phyloP scores from a whole-genome alignment of 768 basidiomycete genomes.

The Suillus subalutaceus region DNA sequence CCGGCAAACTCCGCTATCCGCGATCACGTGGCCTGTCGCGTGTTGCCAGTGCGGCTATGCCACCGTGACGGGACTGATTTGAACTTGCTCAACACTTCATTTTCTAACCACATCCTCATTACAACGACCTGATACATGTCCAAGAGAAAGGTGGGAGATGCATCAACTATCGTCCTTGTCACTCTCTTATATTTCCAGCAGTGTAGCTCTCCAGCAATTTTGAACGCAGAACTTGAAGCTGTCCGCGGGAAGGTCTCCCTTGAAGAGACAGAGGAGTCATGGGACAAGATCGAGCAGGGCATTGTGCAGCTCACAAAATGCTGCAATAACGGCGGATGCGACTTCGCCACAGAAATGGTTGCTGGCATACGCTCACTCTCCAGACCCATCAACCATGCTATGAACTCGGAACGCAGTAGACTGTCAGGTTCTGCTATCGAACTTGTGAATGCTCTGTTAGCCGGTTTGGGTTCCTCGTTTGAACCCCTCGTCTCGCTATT shows the following conservation, averaged over 20 bases:
- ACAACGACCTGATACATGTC: slow-evolving; percentile 23
- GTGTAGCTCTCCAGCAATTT: slow-evolving; percentile 36
- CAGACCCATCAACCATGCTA: slow-evolving; percentile 56
- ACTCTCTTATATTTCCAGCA: slow-evolving; percentile 14
- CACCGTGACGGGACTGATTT: slow-evolving; percentile 1
- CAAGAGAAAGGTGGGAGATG: slow-evolving; percentile 29
- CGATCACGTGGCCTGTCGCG: slow-evolving; percentile 29
- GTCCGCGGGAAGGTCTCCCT: slow-evolving; percentile 45
- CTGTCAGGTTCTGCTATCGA: slow-evolving; percentile 71
- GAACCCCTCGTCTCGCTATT: slow-evolving; percentile 69
- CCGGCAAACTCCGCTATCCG: slow-evolving; percentile 23
- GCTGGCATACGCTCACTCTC: slow-evolving; percentile 52
- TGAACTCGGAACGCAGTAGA: slow-evolving; percentile 74
- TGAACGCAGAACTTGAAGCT: slow-evolving; percentile 44
- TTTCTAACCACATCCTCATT: slow-evolving; percentile 1
- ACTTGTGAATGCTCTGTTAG: slow-evolving; percentile 55
- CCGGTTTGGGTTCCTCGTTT: slow-evolving; percentile 60
- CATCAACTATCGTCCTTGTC: fast-evolving
- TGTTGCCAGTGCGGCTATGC: slow-evolving; percentile 15
- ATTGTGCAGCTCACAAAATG: slow-evolving; percentile 49
- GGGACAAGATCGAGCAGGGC: slow-evolving; percentile 66
- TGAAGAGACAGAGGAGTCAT: slow-evolving; percentile 77
- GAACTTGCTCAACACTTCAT: slow-evolving; percentile 11
- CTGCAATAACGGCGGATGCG: slow-evolving; percentile 54
- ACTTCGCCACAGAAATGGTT: slow-evolving; percentile 54